Percentiles rank a stretch among this genome's conserved stretches.
Evolutionary conservation across 169 alveolate genomes (phyloP).

Genomic region (Eimeria acervulina): DNA sequence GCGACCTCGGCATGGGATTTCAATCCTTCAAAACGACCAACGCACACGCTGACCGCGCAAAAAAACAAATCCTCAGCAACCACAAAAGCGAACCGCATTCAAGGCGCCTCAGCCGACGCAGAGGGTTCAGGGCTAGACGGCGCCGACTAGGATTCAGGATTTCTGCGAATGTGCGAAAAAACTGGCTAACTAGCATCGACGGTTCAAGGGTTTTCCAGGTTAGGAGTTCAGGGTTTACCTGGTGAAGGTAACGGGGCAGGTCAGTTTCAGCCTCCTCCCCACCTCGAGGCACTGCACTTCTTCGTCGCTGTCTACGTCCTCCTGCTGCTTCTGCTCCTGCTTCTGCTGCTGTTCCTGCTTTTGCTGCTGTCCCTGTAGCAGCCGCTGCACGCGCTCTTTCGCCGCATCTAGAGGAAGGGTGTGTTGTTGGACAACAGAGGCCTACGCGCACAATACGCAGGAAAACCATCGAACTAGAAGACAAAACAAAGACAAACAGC

Average conservation of each 20-base stretch:
- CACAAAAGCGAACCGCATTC: not conserved
- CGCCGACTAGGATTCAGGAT: not conserved
- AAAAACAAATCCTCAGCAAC: not conserved
- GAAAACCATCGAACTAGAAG: not conserved
- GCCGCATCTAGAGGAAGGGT: slow-evolving; percentile 23
- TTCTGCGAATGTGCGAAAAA: not conserved
- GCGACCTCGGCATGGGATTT: slow-evolving; percentile 95
- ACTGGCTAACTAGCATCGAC: not conserved
- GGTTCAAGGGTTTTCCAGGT: not conserved
- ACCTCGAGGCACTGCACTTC: slow-evolving; percentile 92
- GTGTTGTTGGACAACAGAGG: slow-evolving; percentile 13
- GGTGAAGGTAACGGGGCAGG: slow-evolving; percentile 92
- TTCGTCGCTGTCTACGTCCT: slow-evolving; percentile 85
- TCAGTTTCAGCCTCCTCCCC: slow-evolving; percentile 88
- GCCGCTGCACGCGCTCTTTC: slow-evolving; percentile 31
- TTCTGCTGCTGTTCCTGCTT: slow-evolving; percentile 67
- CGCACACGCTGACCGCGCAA: not conserved
- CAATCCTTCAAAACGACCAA: slow-evolving; percentile 85
- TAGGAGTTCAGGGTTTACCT: slow-evolving; percentile 60
- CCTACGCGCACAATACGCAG: not conserved
- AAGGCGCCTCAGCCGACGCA: not conserved
- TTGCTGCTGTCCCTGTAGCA: slow-evolving; percentile 57
- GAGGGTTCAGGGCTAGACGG: not conserved
- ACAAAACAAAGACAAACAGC: not conserved
- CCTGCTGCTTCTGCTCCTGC: slow-evolving; percentile 86